These are phyloP conservation scores for Puccinia coronata DNA, from an alignment of 1,284 basidiomycete species.

Conservation along the genomic window DNA sequence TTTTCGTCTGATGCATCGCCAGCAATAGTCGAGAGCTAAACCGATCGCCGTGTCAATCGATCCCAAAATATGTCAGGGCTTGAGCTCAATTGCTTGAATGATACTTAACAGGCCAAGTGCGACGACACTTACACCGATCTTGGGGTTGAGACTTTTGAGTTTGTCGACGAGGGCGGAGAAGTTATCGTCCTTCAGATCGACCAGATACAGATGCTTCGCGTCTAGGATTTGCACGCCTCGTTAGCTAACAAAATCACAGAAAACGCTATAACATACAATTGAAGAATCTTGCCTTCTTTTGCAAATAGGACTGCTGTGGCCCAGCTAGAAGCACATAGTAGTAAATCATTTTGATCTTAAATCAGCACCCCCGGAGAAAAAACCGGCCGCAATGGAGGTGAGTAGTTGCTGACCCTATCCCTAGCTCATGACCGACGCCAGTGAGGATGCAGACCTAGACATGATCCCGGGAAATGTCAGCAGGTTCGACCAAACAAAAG, in stretches of 20 bases:
- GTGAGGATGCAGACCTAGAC: conserved; percentile 57
- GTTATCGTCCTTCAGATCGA: conserved; percentile 55
- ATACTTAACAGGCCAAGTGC: not conserved
- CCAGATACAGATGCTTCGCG: conserved; percentile 55
- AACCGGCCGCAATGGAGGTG: not conserved
- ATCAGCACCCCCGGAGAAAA: not conserved
- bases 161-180: conserved; percentile 53
- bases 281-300: conserved; percentile 53
- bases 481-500: not conserved
- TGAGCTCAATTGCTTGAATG: not conserved
- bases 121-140: conserved; percentile 52
- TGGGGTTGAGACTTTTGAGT: conserved; percentile 53
- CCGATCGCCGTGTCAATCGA: not conserved
- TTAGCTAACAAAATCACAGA: not conserved
- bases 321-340: conserved; percentile 35
- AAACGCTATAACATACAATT: not conserved
- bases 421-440: conserved; percentile 55
- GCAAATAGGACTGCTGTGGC: conserved; percentile 54
- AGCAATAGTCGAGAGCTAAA: conserved; percentile 32
- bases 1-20: conserved; percentile 56
- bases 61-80: not conserved
- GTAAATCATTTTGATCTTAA: no score
- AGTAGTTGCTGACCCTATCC: conserved; percentile 52
- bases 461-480: not conserved
- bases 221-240: conserved; percentile 29